Conservation (phyloP, 495 filamentous ascomycete genomes). For the Daldinia loculata region DNA sequence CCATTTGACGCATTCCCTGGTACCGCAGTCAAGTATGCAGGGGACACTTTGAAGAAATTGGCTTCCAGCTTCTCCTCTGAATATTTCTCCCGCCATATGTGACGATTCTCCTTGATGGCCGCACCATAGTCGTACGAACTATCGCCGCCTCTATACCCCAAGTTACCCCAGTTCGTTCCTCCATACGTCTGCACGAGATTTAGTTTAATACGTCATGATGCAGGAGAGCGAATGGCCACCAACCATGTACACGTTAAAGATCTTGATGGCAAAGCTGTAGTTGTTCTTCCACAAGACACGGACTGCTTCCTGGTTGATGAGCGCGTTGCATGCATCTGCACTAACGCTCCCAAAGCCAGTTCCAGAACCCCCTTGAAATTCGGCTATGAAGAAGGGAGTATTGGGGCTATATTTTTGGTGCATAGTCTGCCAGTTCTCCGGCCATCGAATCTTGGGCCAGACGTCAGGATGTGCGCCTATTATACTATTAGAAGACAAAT, state of each 20-base stretch:
- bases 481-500: not conserved
- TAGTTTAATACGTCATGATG: slow-evolving; percentile 35
- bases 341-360: not conserved
- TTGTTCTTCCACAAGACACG: not conserved
- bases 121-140: slow-evolving; percentile 78
- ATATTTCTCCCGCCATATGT: slow-evolving; percentile 76
- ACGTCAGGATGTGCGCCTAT: not conserved
- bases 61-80: slow-evolving; percentile 77
- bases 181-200: slow-evolving; percentile 61
- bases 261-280: not conserved
- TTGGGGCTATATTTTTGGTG: not conserved
- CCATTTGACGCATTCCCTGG: slow-evolving; percentile 51
- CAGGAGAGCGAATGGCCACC: not conserved
- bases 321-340: not conserved
- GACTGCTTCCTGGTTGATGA: not conserved
- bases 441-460: not conserved
- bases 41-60: slow-evolving; percentile 75
- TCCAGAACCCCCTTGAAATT: not conserved
- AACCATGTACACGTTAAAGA: not conserved
- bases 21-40: slow-evolving; percentile 66
- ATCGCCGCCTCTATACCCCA: slow-evolving; percentile 75
- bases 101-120: slow-evolving; percentile 69
- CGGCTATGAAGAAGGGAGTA: not conserved
- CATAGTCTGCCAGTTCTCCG: not conserved
- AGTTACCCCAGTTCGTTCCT: slow-evolving; percentile 79